These are phyloP conservation scores for Pseudonitzschia pungens DNA, from an alignment of 108 stramenopile genomes.

Conservation along the genomic window DNA sequence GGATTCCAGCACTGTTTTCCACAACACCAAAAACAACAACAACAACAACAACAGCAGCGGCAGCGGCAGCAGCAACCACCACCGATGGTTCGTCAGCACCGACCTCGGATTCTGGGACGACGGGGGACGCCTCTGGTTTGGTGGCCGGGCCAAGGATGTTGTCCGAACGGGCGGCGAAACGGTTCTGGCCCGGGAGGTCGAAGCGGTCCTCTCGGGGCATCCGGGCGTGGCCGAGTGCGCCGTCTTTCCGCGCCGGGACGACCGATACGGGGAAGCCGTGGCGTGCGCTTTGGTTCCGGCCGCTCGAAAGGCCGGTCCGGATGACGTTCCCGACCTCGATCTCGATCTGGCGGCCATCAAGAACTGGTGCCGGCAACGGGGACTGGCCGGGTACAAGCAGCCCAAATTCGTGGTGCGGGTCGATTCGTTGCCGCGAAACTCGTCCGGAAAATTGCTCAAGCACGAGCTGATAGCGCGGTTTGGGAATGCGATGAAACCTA, in stretches of 20 bases:
- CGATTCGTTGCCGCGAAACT: slow-evolving; percentile 60
- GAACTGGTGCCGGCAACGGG: slow-evolving; percentile 46
- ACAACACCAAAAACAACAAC: slow-evolving; percentile 15
- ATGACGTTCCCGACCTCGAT: background rate
- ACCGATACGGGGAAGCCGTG: slow-evolving; percentile 76
- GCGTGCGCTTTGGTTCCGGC: slow-evolving; percentile 59
- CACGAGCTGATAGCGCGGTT: slow-evolving; percentile 27
- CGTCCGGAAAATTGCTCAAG: slow-evolving; percentile 80
- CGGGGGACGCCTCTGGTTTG: slow-evolving; percentile 61
- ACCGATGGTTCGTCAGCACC: slow-evolving; percentile 63
- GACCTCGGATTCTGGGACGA: slow-evolving; percentile 75
- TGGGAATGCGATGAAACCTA: slow-evolving; percentile 23
- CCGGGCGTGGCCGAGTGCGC: slow-evolving; percentile 58
- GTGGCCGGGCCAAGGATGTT: slow-evolving; percentile 75
- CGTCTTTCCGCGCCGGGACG: slow-evolving; percentile 72
- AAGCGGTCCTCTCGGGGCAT: slow-evolving; percentile 58
- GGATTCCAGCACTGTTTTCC: background rate
- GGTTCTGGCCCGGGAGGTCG: slow-evolving; percentile 86
- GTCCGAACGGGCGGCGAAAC: slow-evolving; percentile 93
- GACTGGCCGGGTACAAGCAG: slow-evolving; percentile 72
- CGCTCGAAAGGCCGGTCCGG: too few relatives aligned
- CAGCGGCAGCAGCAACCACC: background rate
- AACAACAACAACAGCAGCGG: background rate
- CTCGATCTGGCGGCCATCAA: slow-evolving; percentile 25
- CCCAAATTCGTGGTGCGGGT: slow-evolving; percentile 58